Base-by-base conservation (phyloP, 306 rosid genomes). In the Malus domestica region DNA sequence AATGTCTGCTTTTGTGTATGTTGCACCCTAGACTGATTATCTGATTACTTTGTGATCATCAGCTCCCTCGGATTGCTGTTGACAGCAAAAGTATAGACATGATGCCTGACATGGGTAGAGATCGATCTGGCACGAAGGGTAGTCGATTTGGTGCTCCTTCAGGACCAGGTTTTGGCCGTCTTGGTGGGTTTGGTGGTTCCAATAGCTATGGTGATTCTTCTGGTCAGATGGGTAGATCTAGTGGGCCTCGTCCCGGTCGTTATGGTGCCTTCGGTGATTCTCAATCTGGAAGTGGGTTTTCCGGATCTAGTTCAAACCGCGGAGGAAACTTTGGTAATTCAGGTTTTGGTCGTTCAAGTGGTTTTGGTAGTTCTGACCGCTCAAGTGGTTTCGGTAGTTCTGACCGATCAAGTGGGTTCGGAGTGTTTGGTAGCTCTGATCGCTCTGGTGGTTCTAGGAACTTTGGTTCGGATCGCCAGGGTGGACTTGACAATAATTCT, bases 21-120 rank as follows among this genome's bases (percentile, higher is more conserved):
- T 73, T 40, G 4, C 55, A 38, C 44, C 25, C 18, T 42, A 23
- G 61, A 49, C 78, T 80, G 80, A 73, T 76, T 35, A 12, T 54
- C 75, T 74, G 68, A 70, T 77, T 76, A n/a, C 76, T 80, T 68
- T 60, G 44, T 79, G 66, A 81, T 85, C 75, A 81, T 80, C 91
- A 96, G 99, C 90, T 96, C 42, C 94, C 98, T 5, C 82, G 57
- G 52, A 88, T 95, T 73, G 77, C 93, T 54, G 90, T 80, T 75
- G 97, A 88, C 52, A 76, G 87, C 59, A 83, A 79, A 74, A 83
- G 85, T 33, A 64, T 80, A 57, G 87, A 81, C 70, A 79, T 85
- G 82, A 75, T 83, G 64, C 70, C 86, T 33, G 86, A 79, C 83
- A 81, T 75, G 82, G 89, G 96, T 42, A 86, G 86, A 51, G 77